Evolutionary conservation across 352 stramenopile genomes (phyloP).

Genomic region (Phytophthora colocasiae): DNA sequence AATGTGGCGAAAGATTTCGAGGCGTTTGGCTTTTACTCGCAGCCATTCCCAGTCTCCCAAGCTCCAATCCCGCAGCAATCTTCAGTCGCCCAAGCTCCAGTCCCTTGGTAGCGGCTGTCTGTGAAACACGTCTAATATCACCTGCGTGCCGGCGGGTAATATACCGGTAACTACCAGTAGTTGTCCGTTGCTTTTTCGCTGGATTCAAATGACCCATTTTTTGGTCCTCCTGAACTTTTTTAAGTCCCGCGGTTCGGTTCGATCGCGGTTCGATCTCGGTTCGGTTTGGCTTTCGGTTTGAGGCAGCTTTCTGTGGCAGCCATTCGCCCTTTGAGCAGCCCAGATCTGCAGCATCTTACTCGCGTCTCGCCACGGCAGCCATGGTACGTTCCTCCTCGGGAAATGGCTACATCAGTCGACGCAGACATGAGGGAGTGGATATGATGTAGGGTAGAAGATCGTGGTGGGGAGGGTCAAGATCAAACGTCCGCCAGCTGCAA

Average conservation of each 20-base stretch:
- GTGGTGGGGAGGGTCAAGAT: not conserved
- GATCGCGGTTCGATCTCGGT: conserved; percentile 8
- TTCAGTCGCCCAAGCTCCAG: no score
- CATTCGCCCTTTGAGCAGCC: conserved; percentile 47
- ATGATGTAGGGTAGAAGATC: not conserved
- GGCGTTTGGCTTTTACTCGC: no score
- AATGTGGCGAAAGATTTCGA: no score
- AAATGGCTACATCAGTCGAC: conserved; percentile 6
- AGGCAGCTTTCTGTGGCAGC: conserved; percentile 37
- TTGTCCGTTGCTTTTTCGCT: no score
- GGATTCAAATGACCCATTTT: no score
- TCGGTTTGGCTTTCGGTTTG: not conserved
- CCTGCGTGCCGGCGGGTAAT: no score
- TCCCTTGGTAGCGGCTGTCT: no score
- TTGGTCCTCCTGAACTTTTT: no score
- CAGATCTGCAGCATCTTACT: conserved; percentile 55
- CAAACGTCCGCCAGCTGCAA: conserved; percentile 11
- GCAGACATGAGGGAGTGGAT: not conserved
- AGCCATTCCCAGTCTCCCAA: no score
- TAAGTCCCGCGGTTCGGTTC: not conserved
- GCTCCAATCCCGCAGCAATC: no score
- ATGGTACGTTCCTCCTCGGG: conserved; percentile 43
- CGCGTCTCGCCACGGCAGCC: conserved; percentile 41
- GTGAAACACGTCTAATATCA: no score
- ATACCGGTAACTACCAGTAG: no score